These are phyloP conservation scores for Colletotrichum australisinense DNA, from an alignment of 2,329 filamentous ascomycete species.

Conservation along the genomic window DNA sequence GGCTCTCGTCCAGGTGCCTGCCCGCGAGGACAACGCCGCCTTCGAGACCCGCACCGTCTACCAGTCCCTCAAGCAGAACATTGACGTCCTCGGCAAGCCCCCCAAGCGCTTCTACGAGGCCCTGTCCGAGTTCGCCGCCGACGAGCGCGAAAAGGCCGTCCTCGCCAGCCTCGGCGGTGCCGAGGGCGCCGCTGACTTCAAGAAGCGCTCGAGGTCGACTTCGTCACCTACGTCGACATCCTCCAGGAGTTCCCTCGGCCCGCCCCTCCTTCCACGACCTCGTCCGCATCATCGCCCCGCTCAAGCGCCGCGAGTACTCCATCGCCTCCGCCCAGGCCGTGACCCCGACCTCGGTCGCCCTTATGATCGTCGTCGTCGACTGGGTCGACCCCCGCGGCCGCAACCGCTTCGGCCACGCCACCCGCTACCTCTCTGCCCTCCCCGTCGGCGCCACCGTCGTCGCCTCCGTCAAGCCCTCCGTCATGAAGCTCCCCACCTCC, in stretches of 20 bases:
- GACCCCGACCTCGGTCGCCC: slow-evolving; percentile 86
- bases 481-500: slow-evolving; percentile 95
- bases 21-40: slow-evolving; percentile 78
- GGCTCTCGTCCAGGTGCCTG: slow-evolving; percentile 90
- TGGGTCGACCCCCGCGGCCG: slow-evolving; percentile 93
- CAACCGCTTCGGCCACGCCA: slow-evolving; percentile 92
- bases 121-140: slow-evolving; percentile 85
- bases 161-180: slow-evolving; percentile 81
- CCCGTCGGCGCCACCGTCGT: slow-evolving; percentile 82
- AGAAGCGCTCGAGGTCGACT: slow-evolving; percentile 91
- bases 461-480: slow-evolving; percentile 95
- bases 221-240: slow-evolving; percentile 89
- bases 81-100: slow-evolving; percentile 96
- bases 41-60: slow-evolving; percentile 92
- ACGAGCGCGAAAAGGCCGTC: slow-evolving; percentile 84
- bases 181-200: slow-evolving; percentile 90
- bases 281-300: slow-evolving; percentile 84
- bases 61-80: slow-evolving; percentile 90
- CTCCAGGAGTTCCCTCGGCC: slow-evolving; percentile 91
- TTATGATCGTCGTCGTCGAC: slow-evolving; percentile 97
- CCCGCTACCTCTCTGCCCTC: slow-evolving; percentile 85
- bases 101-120: slow-evolving; percentile 98
- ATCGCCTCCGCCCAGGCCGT: slow-evolving; percentile 98
- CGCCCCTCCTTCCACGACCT: slow-evolving; percentile 91
- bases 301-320: slow-evolving; percentile 99